These are phyloP conservation scores for Yamadazyma aaseri DNA, from an alignment of 1,139 yeast genomes.

Conservation along the genomic window DNA sequence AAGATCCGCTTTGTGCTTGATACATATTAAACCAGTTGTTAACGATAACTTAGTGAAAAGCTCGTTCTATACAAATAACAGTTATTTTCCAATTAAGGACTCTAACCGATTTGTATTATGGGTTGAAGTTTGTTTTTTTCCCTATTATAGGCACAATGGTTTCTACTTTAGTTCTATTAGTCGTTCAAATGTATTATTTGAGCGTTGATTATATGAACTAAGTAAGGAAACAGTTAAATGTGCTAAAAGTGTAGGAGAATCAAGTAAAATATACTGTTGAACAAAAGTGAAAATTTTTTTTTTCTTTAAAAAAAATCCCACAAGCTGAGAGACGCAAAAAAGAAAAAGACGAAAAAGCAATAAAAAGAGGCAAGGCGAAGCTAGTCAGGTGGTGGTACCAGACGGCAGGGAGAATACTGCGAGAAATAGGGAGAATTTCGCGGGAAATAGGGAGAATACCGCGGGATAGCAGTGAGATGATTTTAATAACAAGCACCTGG, in stretches of 20 bases:
- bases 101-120: conserved; percentile 2
- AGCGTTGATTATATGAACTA: not conserved
- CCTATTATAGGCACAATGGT: not conserved
- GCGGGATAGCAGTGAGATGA: too few relatives aligned
- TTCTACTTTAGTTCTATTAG: not conserved
- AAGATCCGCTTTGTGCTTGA: conserved; percentile 2
- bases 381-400: too few relatives aligned
- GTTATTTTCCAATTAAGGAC: conserved; percentile 6
- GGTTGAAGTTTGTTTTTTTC: too few relatives aligned
- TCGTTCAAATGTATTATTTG: not conserved
- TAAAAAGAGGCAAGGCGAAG: too few relatives aligned
- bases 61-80: conserved; percentile 18
- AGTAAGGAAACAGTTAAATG: not conserved
- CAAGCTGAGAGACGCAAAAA: too few relatives aligned
- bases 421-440: too few relatives aligned
- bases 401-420: too few relatives aligned
- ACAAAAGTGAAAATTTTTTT: not conserved
- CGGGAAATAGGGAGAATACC: too few relatives aligned
- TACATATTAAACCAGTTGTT: conserved; percentile 5
- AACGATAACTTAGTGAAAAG: conserved; percentile 46
- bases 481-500: too few relatives aligned
- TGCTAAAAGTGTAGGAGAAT: not conserved
- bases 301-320: not conserved
- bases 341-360: too few relatives aligned
- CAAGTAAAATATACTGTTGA: conserved; percentile 1